Conservation (phyloP, 169 alveolate genomes). For the Cryptosporidium muris region DNA sequence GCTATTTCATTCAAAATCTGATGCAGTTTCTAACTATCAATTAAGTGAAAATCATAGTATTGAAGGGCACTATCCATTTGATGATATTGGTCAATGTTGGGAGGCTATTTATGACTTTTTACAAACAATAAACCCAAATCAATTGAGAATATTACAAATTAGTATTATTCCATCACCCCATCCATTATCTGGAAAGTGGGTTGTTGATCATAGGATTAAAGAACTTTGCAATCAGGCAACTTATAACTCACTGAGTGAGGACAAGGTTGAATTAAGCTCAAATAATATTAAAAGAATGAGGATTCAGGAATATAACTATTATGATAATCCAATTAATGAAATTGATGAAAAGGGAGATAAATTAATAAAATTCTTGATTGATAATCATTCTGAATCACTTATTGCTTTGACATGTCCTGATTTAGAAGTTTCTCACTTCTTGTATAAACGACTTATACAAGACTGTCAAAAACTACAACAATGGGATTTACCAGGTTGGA, state of each 20-base stretch:
- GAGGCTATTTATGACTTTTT: conserved; percentile 39
- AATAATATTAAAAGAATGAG: conserved; percentile 35
- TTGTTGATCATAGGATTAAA: conserved; percentile 16
- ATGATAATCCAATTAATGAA: background rate
- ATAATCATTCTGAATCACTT: conserved; percentile 68
- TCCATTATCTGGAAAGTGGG: conserved; percentile 60
- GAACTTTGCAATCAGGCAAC: background rate
- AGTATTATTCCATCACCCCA: conserved; percentile 53
- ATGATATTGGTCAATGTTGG: conserved; percentile 29
- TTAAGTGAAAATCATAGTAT: background rate
- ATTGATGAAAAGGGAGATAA: conserved; percentile 55
- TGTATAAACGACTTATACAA: conserved; percentile 37
- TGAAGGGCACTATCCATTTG: background rate
- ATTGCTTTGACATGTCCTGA: conserved; percentile 64
- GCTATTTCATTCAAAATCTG: conserved; percentile 44
- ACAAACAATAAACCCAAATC: conserved; percentile 61
- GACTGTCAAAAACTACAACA: conserved; percentile 55
- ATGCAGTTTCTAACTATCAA: background rate
- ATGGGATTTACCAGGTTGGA: conserved; percentile 71
- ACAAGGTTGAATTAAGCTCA: conserved; percentile 35
- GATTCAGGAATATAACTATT: conserved; percentile 26
- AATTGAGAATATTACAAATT: conserved; percentile 53
- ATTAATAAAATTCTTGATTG: conserved; percentile 39
- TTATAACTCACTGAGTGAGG: conserved; percentile 25
- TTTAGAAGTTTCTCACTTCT: conserved; percentile 48